Conservation (phyloP, 805 yeast species). For the Candida ovalis region DNA sequence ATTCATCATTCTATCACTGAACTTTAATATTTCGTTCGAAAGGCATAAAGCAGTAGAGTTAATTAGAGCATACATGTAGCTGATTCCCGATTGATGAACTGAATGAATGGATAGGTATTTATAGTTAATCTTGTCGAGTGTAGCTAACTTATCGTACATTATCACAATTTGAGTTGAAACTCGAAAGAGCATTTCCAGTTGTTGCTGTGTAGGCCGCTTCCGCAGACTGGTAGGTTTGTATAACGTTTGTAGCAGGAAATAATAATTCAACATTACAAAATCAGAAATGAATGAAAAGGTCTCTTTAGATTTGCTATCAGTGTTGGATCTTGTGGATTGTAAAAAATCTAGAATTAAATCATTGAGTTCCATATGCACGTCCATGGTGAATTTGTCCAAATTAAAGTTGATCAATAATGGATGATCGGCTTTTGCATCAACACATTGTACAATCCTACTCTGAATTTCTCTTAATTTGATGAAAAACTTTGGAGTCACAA, state of each 20-base stretch:
- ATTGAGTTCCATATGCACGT: conserved; percentile 17
- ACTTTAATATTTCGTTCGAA: conserved; percentile 3
- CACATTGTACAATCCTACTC: conserved; percentile 17
- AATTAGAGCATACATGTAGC: conserved; percentile 16
- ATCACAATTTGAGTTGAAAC: conserved; percentile 11
- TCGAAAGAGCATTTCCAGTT: conserved; percentile 11
- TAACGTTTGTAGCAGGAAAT: conserved; percentile 15
- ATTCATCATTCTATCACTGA: conserved; percentile 5
- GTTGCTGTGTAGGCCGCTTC: conserved; percentile 3
- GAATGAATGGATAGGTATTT: conserved; percentile 21
- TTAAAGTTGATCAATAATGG: conserved; percentile 2
- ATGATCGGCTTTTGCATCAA: neutral
- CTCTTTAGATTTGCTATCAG: neutral
- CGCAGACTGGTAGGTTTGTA: conserved; percentile 14
- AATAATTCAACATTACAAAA: conserved; percentile 17
- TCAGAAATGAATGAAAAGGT: conserved; percentile 6
- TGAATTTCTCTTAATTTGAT: conserved; percentile 16
- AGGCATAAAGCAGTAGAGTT: conserved; percentile 14
- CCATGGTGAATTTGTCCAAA: conserved; percentile 7
- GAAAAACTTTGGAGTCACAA: conserved; percentile 11
- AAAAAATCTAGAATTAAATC: conserved; percentile 10
- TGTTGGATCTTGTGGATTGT: neutral
- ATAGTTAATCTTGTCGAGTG: conserved; percentile 14
- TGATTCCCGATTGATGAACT: conserved; percentile 19
- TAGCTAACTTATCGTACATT: conserved; percentile 11